These are phyloP conservation scores for Austroboletus olivaceoglutinosus DNA, from an alignment of 1,284 basidiomycete genomes.

Conservation along the genomic window DNA sequence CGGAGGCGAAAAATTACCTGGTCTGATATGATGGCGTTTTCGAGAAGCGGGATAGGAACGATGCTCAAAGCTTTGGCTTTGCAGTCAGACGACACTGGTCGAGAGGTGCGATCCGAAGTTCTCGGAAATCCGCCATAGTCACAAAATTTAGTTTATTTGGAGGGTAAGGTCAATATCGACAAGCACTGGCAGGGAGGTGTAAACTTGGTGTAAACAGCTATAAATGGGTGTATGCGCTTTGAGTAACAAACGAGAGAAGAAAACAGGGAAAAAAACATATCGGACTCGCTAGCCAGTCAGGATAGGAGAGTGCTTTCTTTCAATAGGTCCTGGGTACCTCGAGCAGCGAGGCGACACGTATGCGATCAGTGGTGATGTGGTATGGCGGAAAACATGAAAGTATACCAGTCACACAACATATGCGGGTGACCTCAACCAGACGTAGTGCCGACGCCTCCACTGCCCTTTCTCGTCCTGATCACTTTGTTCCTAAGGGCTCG, in stretches of 20 bases:
- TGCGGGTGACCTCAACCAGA: slow-evolving; percentile 20
- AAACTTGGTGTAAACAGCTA: slow-evolving; percentile 16
- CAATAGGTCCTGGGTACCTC: slow-evolving; percentile 27
- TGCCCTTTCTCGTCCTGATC: slow-evolving; percentile 62
- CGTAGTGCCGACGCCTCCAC: slow-evolving; percentile 16
- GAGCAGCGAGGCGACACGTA: slow-evolving; percentile 16
- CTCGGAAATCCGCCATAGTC: slow-evolving; percentile 2
- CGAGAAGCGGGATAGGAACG: neutral
- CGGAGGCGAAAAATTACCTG: too few species aligned
- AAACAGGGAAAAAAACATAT: slow-evolving; percentile 17
- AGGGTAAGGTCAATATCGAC: neutral
- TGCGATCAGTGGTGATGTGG: slow-evolving; percentile 22
- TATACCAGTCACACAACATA: slow-evolving; percentile 21
- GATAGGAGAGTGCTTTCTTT: slow-evolving; percentile 16
- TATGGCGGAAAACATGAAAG: slow-evolving; percentile 13
- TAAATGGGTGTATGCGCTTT: slow-evolving; percentile 20
- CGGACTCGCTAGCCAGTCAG: slow-evolving; percentile 26
- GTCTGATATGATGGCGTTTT: neutral
- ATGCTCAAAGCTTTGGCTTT: neutral
- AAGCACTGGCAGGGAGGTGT: neutral
- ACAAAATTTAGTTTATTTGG: slow-evolving; percentile 22
- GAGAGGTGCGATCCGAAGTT: neutral
- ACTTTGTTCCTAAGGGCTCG: slow-evolving; percentile 78
- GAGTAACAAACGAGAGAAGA: slow-evolving; percentile 16
- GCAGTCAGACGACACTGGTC: slow-evolving; percentile 1